A percentile compares a stretch with the other conserved stretches of the same genome.
Conservation (phyloP, 305 asterid species). For the Caryopteris hybrid region DNA sequence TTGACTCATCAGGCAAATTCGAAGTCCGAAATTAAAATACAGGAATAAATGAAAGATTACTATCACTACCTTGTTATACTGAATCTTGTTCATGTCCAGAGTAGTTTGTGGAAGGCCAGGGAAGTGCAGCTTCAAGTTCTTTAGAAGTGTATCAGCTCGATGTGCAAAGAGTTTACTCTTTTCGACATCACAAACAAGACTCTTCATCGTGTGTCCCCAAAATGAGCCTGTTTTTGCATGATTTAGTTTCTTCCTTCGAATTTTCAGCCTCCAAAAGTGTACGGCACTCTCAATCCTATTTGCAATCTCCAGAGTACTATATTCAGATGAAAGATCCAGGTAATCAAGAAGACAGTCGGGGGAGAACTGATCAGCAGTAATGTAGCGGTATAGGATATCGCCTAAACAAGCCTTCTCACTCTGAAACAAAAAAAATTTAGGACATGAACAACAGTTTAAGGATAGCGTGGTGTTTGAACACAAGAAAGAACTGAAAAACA, state of each 20-base stretch:
- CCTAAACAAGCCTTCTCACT: conserved; percentile 86
- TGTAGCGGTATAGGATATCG: conserved; percentile 57
- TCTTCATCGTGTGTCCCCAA: conserved; percentile 66
- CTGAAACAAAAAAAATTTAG: conserved; percentile 34
- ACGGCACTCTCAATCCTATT: conserved; percentile 72
- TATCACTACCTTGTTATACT: conserved; percentile 62
- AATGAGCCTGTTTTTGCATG: conserved; percentile 39
- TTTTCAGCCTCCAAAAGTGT: conserved; percentile 67
- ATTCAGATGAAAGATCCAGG: conserved; percentile 79
- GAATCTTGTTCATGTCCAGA: conserved; percentile 77
- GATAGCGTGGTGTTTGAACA: background rate
- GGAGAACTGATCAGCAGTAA: conserved; percentile 74
- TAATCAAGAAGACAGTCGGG: conserved; percentile 68
- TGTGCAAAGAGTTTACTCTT: conserved; percentile 58
- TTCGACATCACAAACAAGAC: conserved; percentile 45
- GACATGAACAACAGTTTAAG: conserved; percentile 5
- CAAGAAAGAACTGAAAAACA: background rate
- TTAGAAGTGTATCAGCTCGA: conserved; percentile 69
- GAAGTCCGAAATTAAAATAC: background rate
- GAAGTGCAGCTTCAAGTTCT: conserved; percentile 64
- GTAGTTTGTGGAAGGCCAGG: conserved; percentile 86
- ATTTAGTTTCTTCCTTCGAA: conserved; percentile 41
- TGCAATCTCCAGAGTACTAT: conserved; percentile 69
- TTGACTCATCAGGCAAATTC: background rate
- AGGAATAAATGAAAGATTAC: background rate